phyloP scores from a whole-genome alignment of 768 basidiomycete species.

The Naganishia kalamii region DNA sequence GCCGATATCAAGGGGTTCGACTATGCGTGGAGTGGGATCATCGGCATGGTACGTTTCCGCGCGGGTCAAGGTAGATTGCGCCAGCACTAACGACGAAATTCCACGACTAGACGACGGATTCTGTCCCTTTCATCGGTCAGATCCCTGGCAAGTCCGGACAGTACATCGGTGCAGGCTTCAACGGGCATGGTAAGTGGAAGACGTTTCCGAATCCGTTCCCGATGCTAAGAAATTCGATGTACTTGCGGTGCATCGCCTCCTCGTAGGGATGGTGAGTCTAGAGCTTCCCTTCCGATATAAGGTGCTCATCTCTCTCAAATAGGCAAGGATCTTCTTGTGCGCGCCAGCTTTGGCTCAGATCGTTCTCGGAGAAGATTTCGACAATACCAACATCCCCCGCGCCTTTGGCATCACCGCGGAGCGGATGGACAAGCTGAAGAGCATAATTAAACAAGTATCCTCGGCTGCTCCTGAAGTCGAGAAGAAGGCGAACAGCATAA shows the following conservation, averaged over 20 bases:
- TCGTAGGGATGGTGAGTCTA: too few species aligned
- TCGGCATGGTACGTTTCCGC: conserved; percentile 33
- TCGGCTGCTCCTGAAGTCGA: background rate
- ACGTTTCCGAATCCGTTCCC: too few species aligned
- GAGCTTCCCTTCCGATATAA: too few species aligned
- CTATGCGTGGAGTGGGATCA: conserved; percentile 39
- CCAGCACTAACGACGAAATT: too few species aligned
- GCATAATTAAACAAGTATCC: background rate
- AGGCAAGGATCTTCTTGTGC: conserved; percentile 40
- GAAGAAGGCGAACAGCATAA: too few species aligned
- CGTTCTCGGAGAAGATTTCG: conserved; percentile 31
- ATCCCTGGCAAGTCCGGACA: conserved; percentile 35
- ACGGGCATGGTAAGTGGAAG: conserved; percentile 28
- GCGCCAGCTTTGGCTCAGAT: conserved; percentile 31
- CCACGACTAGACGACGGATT: conserved; percentile 32
- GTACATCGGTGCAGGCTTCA: conserved; percentile 29
- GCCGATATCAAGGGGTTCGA: conserved; percentile 27
- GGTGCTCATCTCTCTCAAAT: background rate
- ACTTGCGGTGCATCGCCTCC: too few species aligned
- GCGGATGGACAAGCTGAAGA: conserved; percentile 24
- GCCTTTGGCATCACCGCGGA: conserved; percentile 30
- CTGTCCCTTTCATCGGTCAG: conserved; percentile 32
- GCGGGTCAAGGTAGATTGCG: background rate
- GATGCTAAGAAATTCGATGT: too few species aligned
- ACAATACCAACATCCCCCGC: conserved; percentile 26